Percentiles rank a stretch among this genome's conserved stretches.
These are phyloP conservation scores for Plasmodium cynomolgi DNA, from an alignment of 169 alveolate genomes.

Conservation along the genomic window DNA sequence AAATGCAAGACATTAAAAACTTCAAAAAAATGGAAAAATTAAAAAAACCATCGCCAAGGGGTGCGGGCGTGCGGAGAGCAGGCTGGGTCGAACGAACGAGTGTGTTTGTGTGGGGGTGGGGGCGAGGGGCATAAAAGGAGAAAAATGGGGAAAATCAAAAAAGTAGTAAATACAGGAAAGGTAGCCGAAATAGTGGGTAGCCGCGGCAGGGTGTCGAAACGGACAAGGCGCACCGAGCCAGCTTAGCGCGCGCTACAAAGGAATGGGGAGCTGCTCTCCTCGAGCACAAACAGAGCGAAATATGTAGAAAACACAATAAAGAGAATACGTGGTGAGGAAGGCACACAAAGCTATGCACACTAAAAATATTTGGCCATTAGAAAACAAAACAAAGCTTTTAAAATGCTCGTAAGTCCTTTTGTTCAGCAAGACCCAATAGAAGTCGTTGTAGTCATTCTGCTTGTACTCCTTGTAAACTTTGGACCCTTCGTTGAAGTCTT, in stretches of 20 bases:
- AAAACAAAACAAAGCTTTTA: conserved; percentile 69
- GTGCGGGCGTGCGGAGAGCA: background rate
- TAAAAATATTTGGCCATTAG: conserved; percentile 72
- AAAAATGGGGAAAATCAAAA: background rate
- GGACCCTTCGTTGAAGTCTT: conserved; percentile 73
- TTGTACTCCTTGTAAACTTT: conserved; percentile 54
- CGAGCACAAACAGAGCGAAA: conserved; percentile 67
- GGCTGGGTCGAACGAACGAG: background rate
- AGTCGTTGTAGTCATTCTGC: conserved; percentile 61
- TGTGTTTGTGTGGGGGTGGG: background rate
- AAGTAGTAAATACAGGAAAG: background rate
- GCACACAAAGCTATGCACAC: conserved; percentile 66
- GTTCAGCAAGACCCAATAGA: conserved; percentile 68
- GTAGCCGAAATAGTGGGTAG: background rate
- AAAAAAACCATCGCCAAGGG: background rate
- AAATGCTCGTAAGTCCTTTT: conserved; percentile 48
- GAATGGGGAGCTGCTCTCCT: conserved; percentile 19
- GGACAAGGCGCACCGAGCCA: background rate
- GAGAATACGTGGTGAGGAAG: conserved; percentile 56
- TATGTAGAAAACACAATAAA: conserved; percentile 55
- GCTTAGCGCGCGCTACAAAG: background rate
- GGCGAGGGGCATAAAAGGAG: background rate
- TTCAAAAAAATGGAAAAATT: background rate
- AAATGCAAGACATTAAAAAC: background rate
- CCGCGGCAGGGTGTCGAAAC: background rate